These are phyloP conservation scores for Podila minutissima DNA, from an alignment of 192 early-diverging fungal species.

Conservation along the genomic window DNA sequence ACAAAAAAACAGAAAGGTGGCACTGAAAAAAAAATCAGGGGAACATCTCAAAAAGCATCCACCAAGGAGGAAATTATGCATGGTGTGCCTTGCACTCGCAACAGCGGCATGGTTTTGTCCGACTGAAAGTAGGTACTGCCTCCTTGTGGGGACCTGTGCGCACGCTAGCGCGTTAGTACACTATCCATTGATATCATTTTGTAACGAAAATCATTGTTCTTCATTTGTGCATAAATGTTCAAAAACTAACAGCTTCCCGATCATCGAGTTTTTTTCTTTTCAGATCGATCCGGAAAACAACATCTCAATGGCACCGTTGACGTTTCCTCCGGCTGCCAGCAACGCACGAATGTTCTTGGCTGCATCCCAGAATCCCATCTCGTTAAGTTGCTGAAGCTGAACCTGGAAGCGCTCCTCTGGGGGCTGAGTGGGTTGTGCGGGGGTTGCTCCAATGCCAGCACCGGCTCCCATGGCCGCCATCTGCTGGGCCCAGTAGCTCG, in stretches of 20 bases:
- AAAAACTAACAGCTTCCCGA: neutral
- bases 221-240: too few relatives aligned
- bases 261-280: neutral
- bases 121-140: too few relatives aligned
- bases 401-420: conserved; percentile 74
- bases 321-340: conserved; percentile 84
- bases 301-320: conserved; percentile 94
- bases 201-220: too few relatives aligned
- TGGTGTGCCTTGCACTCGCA: too few relatives aligned
- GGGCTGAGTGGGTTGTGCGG: conserved; percentile 50
- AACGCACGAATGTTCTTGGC: conserved; percentile 92
- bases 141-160: too few relatives aligned
- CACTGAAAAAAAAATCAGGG: too few relatives aligned
- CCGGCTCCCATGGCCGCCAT: conserved; percentile 51
- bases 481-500: conserved; percentile 48
- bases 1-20: too few relatives aligned
- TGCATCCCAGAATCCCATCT: conserved; percentile 97
- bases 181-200: too few relatives aligned
- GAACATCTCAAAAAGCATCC: too few relatives aligned
- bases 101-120: too few relatives aligned
- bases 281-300: conserved; percentile 63
- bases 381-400: conserved; percentile 87
- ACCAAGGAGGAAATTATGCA: too few relatives aligned
- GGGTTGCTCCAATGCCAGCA: conserved; percentile 46
- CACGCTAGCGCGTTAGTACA: too few relatives aligned